phyloP scores from a whole-genome alignment of 306 rosid genomes.

The Hylodesmum podocarpum region DNA sequence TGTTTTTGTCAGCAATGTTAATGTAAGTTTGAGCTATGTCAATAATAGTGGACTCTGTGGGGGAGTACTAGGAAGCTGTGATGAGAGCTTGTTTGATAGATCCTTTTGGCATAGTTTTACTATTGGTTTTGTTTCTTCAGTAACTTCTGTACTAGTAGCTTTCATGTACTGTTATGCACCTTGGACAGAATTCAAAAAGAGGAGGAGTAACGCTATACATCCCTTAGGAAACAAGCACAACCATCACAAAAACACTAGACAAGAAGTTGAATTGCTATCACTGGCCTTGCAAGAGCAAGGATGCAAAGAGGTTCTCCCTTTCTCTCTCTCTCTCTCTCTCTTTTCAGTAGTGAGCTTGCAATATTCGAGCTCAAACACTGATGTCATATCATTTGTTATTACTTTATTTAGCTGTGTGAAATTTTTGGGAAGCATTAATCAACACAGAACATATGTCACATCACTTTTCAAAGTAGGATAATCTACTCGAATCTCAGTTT shows the following conservation, averaged over 20 bases:
- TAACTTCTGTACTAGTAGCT: neutral
- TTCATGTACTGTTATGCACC: neutral
- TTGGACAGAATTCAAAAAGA: conserved; percentile 1
- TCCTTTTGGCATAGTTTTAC: conserved; percentile 28
- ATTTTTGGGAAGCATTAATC: neutral
- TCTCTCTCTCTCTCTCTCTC: neutral
- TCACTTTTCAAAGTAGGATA: neutral
- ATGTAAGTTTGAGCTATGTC: conserved; percentile 18
- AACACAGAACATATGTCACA: neutral
- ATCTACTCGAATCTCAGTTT: neutral
- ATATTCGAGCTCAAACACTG: neutral
- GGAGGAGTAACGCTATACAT: neutral
- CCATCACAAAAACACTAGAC: neutral
- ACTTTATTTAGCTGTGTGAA: neutral
- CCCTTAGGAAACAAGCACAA: conserved; percentile 7
- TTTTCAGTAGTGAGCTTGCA: neutral
- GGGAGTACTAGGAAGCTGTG: conserved; percentile 20
- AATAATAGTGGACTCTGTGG: conserved; percentile 42
- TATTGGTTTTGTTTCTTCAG: conserved; percentile 30
- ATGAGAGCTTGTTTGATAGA: neutral
- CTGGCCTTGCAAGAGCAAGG: neutral
- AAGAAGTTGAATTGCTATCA: conserved; percentile 10
- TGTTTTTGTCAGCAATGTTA: neutral
- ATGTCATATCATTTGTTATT: neutral
- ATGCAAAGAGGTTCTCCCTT: conserved; percentile 34